Percentiles rank a stretch among this genome's conserved stretches.
Conservation (phyloP, 1,139 yeast genomes). For the Blastobotrys petasosporus region DNA sequence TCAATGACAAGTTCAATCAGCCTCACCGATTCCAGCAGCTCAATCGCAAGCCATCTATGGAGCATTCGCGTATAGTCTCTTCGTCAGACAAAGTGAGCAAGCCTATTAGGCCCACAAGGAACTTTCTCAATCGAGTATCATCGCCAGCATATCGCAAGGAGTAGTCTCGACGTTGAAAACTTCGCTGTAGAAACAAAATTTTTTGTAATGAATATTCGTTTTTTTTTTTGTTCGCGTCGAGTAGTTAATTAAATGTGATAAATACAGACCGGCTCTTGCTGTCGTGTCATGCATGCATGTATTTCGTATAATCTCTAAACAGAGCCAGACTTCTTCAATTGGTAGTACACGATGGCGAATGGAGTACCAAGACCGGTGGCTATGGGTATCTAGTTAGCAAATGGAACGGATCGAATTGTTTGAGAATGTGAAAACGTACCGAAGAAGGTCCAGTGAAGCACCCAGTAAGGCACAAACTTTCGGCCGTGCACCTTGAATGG, state of each 20-base stretch:
- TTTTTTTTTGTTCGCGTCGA: neutral
- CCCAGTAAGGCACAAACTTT: slow-evolving; percentile 71
- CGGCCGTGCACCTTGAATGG: slow-evolving; percentile 93
- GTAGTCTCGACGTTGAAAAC: neutral
- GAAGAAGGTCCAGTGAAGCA: slow-evolving; percentile 75
- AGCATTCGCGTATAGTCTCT: slow-evolving; percentile 1
- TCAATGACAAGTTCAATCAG: neutral
- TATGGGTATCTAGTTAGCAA: slow-evolving; percentile 13
- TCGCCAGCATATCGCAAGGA: slow-evolving; percentile 2
- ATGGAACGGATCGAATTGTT: neutral
- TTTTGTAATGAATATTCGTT: neutral
- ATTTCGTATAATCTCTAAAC: slow-evolving; percentile 9
- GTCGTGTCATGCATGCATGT: slow-evolving; percentile 1
- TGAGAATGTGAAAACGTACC: slow-evolving; percentile 36
- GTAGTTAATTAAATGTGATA: slow-evolving; percentile 8
- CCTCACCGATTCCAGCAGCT: slow-evolving; percentile 4
- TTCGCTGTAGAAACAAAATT: neutral
- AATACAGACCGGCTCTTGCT: slow-evolving; percentile 10
- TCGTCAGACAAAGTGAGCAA: neutral
- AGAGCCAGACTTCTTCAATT: slow-evolving; percentile 34
- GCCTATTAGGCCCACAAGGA: too few species aligned
- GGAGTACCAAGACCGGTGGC: slow-evolving; percentile 37
- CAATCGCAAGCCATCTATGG: slow-evolving; percentile 1
- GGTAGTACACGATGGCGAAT: slow-evolving; percentile 34
- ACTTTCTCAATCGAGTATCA: slow-evolving; percentile 3